Percentiles rank a stretch among this genome's conserved stretches.
phyloP scores from a whole-genome alignment of 768 basidiomycete genomes.

The Panus rudis region DNA sequence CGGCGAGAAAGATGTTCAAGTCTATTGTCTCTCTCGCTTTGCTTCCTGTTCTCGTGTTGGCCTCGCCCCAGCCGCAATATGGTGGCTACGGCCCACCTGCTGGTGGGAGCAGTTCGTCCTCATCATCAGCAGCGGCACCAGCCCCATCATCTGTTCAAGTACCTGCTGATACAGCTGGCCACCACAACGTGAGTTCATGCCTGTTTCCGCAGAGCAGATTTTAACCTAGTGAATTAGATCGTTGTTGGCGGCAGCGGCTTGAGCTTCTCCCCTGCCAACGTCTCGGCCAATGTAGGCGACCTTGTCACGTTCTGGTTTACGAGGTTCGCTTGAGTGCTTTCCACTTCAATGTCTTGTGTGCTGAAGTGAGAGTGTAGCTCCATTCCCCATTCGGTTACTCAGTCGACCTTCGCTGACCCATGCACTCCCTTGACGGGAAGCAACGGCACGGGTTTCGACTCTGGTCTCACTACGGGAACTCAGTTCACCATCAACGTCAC shows the following conservation, averaged over 20 bases:
- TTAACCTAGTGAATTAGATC: conserved; percentile 33
- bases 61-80: conserved; percentile 30
- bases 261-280: conserved; percentile 34
- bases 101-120: conserved; percentile 17
- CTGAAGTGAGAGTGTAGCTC: too few species aligned
- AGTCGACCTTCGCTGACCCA: conserved; percentile 16
- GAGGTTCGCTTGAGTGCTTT: too few species aligned
- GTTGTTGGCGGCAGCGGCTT: conserved; percentile 25
- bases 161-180: neutral
- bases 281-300: conserved; percentile 37
- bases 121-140: conserved; percentile 22
- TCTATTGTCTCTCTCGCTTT: conserved; percentile 18
- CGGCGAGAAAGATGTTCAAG: conserved; percentile 23
- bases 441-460: conserved; percentile 42
- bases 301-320: conserved; percentile 46
- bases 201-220: neutral
- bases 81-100: conserved; percentile 17
- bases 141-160: conserved; percentile 20
- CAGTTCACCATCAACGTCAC: conserved; percentile 41
- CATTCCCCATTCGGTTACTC: conserved; percentile 21
- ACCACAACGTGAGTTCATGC: conserved; percentile 4
- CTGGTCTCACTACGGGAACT: conserved; percentile 31
- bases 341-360: too few species aligned
- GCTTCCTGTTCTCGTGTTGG: conserved; percentile 26
- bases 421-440: conserved; percentile 33